Percentiles rank a stretch among this genome's conserved stretches.
phyloP scores from a whole-genome alignment of 495 filamentous ascomycete species.

The Penicillium alfredii region DNA sequence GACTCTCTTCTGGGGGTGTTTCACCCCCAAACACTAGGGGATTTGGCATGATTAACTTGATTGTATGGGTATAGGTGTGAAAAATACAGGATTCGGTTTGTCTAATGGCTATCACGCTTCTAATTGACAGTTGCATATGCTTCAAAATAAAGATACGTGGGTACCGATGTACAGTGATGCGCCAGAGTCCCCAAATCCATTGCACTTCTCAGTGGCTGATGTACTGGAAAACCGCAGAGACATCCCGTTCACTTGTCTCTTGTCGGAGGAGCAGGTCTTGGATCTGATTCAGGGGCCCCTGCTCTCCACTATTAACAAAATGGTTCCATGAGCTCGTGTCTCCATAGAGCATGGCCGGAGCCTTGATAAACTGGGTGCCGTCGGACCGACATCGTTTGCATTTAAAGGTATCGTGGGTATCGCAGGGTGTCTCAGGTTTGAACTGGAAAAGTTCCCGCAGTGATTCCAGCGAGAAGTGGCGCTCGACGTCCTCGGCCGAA shows the following conservation, averaged over 20 bases:
- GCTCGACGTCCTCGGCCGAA: constrained; percentile 90
- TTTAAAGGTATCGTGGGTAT: constrained; percentile 98
- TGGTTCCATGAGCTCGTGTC: constrained; percentile 99
- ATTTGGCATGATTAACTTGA: too few relatives aligned
- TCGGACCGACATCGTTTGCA: constrained; percentile 91
- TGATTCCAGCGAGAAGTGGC: constrained; percentile 87
- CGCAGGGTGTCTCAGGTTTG: constrained; percentile 72
- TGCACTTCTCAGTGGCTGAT: constrained; percentile 94
- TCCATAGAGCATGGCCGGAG: constrained; percentile 90
- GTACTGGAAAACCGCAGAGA: constrained; percentile 96
- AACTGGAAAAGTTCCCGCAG: constrained; percentile 92
- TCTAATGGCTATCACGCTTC: too few relatives aligned
- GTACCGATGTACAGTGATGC: not conserved
- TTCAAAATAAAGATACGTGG: constrained; percentile 4
- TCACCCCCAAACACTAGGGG: too few relatives aligned
- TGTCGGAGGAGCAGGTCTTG: constrained; percentile 90
- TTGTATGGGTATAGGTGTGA: too few relatives aligned
- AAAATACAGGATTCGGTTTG: too few relatives aligned
- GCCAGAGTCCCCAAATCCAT: too few relatives aligned
- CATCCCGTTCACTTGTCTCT: constrained; percentile 70
- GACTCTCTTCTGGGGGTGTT: not conserved
- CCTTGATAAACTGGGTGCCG: constrained; percentile 79
- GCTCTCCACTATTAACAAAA: constrained; percentile 71
- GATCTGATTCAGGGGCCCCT: constrained; percentile 65
- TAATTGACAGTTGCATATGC: too few relatives aligned